These are phyloP conservation scores for Sapria himalayana DNA, from an alignment of 345 rosid species.

Conservation along the genomic window DNA sequence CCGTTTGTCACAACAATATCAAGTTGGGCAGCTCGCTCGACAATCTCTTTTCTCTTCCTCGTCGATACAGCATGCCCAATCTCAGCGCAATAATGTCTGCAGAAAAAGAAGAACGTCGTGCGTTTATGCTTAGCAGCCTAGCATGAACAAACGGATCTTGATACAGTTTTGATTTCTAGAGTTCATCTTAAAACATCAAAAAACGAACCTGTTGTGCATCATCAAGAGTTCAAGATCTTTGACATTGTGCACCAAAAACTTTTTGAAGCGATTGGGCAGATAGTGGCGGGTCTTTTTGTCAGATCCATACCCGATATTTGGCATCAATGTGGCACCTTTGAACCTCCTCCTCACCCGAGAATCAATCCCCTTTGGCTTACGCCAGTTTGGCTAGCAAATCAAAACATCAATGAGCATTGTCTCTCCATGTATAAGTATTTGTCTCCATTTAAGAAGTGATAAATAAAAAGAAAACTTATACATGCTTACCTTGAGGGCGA, in stretches of 20 bases:
- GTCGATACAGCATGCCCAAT: constrained; percentile 73
- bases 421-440: too few species aligned
- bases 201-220: constrained; percentile 98
- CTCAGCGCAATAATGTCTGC: constrained; percentile 70
- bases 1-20: constrained; percentile 54
- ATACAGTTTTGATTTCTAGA: neutral
- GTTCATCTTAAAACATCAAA: neutral
- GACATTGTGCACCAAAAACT: constrained; percentile 53
- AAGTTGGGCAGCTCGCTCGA: constrained; percentile 67
- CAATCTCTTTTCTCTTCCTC: constrained; percentile 61
- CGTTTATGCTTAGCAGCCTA: neutral
- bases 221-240: constrained; percentile 59
- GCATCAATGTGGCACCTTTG: constrained; percentile 63
- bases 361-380: constrained; percentile 77
- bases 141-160: neutral
- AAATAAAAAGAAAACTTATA: too few species aligned
- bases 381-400: constrained; percentile 46
- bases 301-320: constrained; percentile 62
- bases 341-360: constrained; percentile 71
- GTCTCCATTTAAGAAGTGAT: too few species aligned
- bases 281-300: constrained; percentile 70
- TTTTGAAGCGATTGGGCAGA: constrained; percentile 76
- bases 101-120: neutral
- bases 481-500: constrained; percentile 72
- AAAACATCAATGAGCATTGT: too few species aligned